Evolutionary conservation across 106 monocot species (phyloP).

Genomic region (Dioscorea alata): DNA sequence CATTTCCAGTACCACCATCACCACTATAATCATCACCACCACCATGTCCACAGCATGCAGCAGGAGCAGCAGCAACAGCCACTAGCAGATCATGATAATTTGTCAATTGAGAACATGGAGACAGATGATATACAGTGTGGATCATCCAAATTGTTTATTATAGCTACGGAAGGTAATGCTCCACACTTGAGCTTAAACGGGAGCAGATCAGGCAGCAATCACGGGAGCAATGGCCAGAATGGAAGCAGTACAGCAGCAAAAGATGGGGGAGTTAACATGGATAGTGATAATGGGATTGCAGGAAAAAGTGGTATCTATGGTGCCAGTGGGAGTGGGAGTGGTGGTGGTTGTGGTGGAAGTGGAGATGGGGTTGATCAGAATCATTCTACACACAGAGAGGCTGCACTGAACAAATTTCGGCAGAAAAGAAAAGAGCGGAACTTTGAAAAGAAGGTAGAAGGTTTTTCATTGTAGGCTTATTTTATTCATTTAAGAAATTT

Average conservation of each 20-base stretch:
- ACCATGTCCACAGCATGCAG: slow-evolving; percentile 34
- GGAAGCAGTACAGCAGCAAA: slow-evolving; percentile 28
- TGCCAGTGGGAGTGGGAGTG: slow-evolving; percentile 25
- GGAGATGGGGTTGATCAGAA: slow-evolving; percentile 49
- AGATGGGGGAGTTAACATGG: slow-evolving; percentile 25
- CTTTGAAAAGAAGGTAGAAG: slow-evolving; percentile 80
- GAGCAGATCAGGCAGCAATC: slow-evolving; percentile 62
- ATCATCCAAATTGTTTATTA: slow-evolving; percentile 36
- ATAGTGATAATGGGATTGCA: slow-evolving; percentile 30
- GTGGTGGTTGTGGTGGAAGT: slow-evolving; percentile 42
- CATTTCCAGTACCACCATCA: slow-evolving; percentile 65
- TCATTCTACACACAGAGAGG: slow-evolving; percentile 49
- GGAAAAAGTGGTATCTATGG: slow-evolving; percentile 18
- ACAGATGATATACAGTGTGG: slow-evolving; percentile 28
- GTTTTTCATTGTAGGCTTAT: too few species aligned
- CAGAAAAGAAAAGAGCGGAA: slow-evolving; percentile 83
- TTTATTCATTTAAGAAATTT: not conserved
- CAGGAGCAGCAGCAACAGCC: slow-evolving; percentile 20
- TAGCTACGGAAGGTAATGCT: slow-evolving; percentile 47
- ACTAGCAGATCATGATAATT: slow-evolving; percentile 35
- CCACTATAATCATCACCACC: slow-evolving; percentile 61
- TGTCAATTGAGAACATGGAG: slow-evolving; percentile 20
- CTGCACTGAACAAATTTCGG: slow-evolving; percentile 76
- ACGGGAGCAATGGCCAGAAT: slow-evolving; percentile 64
- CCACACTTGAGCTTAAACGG: slow-evolving; percentile 52